These are phyloP conservation scores for Kurtzmaniella cleridarum DNA, from an alignment of 805 yeast genomes.

Conservation along the genomic window DNA sequence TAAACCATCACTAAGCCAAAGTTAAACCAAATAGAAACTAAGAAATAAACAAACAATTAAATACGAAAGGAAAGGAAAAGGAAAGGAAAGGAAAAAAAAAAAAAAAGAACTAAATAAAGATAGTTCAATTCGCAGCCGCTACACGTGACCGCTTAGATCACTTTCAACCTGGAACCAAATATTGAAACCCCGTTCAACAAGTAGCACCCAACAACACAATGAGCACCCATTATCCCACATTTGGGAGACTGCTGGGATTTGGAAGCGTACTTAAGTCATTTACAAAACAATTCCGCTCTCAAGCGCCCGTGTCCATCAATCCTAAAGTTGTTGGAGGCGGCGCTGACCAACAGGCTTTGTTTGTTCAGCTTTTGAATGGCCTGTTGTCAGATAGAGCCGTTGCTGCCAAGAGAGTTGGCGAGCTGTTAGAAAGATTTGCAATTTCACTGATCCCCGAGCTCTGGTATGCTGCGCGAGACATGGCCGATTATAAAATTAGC, in stretches of 20 bases:
- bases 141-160: no score
- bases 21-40: no score
- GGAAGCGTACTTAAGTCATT: constrained; percentile 37
- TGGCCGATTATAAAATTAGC: constrained; percentile 33
- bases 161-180: no score
- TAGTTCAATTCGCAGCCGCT: background rate
- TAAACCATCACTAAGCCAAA: no score
- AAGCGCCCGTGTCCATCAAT: constrained; percentile 18
- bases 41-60: no score
- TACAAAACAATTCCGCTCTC: constrained; percentile 29
- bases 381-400: constrained; percentile 33
- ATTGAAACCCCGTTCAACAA: background rate
- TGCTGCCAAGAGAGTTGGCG: constrained; percentile 48
- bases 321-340: constrained; percentile 43
- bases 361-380: constrained; percentile 34
- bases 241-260: constrained; percentile 26
- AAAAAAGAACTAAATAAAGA: background rate
- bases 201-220: constrained; percentile 1
- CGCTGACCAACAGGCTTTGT: constrained; percentile 31
- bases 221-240: constrained; percentile 25
- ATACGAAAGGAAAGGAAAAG: no score
- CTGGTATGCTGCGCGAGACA: constrained; percentile 63
- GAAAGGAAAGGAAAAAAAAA: background rate
- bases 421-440: constrained; percentile 45
- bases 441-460: constrained; percentile 62